These are phyloP conservation scores for Lachancea kluyveri DNA, from an alignment of 805 yeast species.

Conservation along the genomic window DNA sequence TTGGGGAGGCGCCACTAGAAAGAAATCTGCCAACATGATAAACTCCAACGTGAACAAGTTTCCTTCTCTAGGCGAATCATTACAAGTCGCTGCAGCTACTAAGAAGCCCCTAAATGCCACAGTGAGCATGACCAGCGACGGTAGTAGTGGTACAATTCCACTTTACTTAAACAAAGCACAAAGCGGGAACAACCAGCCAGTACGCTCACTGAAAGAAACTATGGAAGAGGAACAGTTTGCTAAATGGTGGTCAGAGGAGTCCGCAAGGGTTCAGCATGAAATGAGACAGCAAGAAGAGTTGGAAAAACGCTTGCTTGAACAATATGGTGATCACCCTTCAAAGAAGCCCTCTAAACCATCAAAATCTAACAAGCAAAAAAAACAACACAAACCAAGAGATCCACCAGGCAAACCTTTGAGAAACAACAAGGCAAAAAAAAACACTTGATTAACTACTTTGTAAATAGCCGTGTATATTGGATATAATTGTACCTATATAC, in stretches of 20 bases:
- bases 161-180: slow-evolving; percentile 7
- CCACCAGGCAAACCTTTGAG: too few relatives aligned
- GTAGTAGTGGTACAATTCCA: slow-evolving; percentile 8
- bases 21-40: neutral
- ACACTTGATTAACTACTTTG: too few relatives aligned
- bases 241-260: slow-evolving; percentile 82
- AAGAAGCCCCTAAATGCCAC: slow-evolving; percentile 1
- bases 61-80: slow-evolving; percentile 5
- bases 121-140: slow-evolving; percentile 5
- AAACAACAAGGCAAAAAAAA: too few relatives aligned
- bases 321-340: neutral
- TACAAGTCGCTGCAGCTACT: neutral
- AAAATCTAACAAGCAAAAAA: too few relatives aligned
- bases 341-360: too few relatives aligned
- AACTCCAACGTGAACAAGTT: neutral
- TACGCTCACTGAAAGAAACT: slow-evolving; percentile 55
- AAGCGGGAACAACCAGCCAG: slow-evolving; percentile 1
- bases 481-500: too few relatives aligned
- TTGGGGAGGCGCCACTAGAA: slow-evolving; percentile 16
- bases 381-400: too few relatives aligned
- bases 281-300: slow-evolving; percentile 15
- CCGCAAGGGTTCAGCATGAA: slow-evolving; percentile 52
- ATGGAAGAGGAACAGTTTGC: slow-evolving; percentile 81
- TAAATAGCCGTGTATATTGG: too few relatives aligned
- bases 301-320: neutral